These are phyloP conservation scores for Neurospora sublineolata DNA, from an alignment of 495 filamentous ascomycete genomes.

Conservation along the genomic window DNA sequence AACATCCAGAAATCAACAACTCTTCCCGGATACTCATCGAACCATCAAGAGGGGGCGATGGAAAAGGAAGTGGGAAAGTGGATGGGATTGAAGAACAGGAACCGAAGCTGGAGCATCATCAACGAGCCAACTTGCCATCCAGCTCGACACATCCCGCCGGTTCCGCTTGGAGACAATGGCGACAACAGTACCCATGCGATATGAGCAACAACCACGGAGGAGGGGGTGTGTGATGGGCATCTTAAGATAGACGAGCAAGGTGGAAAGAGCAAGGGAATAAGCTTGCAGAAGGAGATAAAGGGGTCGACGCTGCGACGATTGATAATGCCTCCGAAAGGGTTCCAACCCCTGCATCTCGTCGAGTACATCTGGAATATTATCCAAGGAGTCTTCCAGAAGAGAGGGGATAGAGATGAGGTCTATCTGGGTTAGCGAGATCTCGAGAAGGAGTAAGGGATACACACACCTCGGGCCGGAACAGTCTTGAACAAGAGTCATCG, in stretches of 20 bases:
- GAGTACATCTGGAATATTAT: not conserved
- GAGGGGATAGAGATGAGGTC: not conserved
- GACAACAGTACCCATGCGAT: not conserved
- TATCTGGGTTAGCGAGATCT: not conserved
- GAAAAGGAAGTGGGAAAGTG: not conserved
- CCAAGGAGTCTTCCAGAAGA: not conserved
- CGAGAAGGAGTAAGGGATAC: not conserved
- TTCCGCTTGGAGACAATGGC: not conserved
- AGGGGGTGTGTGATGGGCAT: not conserved
- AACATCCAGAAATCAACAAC: not conserved
- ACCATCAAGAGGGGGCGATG: not conserved
- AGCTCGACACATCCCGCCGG: not conserved
- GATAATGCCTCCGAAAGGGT: not conserved
- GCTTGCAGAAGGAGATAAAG: not conserved
- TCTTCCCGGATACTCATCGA: not conserved
- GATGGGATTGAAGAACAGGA: not conserved
- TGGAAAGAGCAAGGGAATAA: not conserved
- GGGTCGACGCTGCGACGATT: not conserved
- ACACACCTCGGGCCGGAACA: not conserved
- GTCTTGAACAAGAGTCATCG: not conserved
- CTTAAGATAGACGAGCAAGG: not conserved
- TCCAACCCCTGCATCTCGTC: too few species aligned
- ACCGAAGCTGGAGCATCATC: not conserved
- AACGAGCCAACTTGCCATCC: not conserved
- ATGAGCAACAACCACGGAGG: not conserved